Evolutionary conservation across 1,284 basidiomycete species (phyloP), one percentile per base, ranked within the genome.

Genomic region (Rhodofomes roseus): DNA sequence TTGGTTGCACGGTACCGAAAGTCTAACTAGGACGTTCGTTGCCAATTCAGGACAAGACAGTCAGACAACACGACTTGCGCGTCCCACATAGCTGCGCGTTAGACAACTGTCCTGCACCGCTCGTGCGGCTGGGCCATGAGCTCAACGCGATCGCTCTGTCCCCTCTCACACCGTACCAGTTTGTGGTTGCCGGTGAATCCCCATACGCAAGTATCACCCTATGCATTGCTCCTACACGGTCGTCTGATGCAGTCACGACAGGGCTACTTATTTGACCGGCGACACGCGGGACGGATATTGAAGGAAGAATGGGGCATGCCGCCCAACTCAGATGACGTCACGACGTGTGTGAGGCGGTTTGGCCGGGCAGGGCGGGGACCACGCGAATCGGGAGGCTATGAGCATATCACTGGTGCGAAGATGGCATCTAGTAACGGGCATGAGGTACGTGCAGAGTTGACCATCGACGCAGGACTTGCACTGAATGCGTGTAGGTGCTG

Each of bases 231-330:
- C 18, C 20, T 2, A 22, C 7, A 27, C 25, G 14, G 16, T 8
- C 16, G 36, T 31, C 37, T 34, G 18, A 20, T 43, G 1, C 34
- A 12, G 36, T 31, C 41, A 63, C 4, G 31, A 6, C 67, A 94
- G 86, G 95, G 91, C 1, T 95, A 90, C 73, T 81, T 98, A 1
- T 96, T 93, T 68, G 95, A 98, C 72, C 82, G 95, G 56, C 82
- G 95, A 57, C 90, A 94, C 72, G 75, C 84, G 18, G 85, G 87
- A 8, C 81, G 87, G 7, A 79, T 84, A 55, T 73, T 91, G 29
- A 74, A 79, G 59, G 81, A 81, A 57, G 86, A 93, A 66, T 95
- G 93, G 91, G 93, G 92, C 3, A 75, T 83, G 61, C 74, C 81
- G 4, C 76, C 79, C 23, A 67, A 76, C 52, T 69, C 75, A 25